A percentile compares a stretch with the other conserved stretches of the same genome.
These are phyloP conservation scores for Alternaria sp. DNA, from an alignment of 2,329 filamentous ascomycete genomes.

Conservation along the genomic window DNA sequence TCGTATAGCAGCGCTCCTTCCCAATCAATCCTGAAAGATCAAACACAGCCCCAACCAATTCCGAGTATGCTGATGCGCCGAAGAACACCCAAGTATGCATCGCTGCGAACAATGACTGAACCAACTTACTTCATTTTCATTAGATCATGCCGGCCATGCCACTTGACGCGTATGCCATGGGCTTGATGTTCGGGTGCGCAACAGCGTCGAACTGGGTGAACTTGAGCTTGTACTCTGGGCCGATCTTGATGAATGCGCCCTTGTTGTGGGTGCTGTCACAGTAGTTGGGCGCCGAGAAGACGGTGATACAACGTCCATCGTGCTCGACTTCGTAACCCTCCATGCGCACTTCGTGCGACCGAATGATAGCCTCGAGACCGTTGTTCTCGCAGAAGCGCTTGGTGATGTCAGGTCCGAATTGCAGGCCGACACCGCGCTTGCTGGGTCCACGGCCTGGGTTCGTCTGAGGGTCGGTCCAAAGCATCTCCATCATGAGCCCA, in stretches of 20 bases:
- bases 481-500: slow-evolving; percentile 99
- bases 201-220: slow-evolving; percentile 97
- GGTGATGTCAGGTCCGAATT: slow-evolving; percentile 96
- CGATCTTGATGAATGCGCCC: slow-evolving; percentile 97
- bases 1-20: slow-evolving; percentile 11
- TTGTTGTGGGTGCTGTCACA: slow-evolving; percentile 98
- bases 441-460: slow-evolving; percentile 86
- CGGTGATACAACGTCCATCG: slow-evolving; percentile 94
- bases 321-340: slow-evolving; percentile 99
- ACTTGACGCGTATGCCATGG: slow-evolving; percentile 88
- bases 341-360: slow-evolving; percentile 98
- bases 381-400: slow-evolving; percentile 97
- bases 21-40: slow-evolving; percentile 19
- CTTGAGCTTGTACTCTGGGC: slow-evolving; percentile 85
- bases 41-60: slow-evolving; percentile 24
- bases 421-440: slow-evolving; percentile 94
- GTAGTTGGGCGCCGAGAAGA: slow-evolving; percentile 97
- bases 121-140: slow-evolving; percentile 5
- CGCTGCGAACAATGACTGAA: slow-evolving; percentile 33
- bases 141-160: slow-evolving; percentile 80
- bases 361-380: slow-evolving; percentile 90
- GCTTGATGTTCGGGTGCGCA: slow-evolving; percentile 91
- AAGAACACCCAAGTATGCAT: slow-evolving; percentile 48
- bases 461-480: slow-evolving; percentile 96
- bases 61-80: slow-evolving; percentile 42